Evolutionary conservation across 164 flowering plant species (phyloP).

Genomic region (Tetrastigma voinierianum): DNA sequence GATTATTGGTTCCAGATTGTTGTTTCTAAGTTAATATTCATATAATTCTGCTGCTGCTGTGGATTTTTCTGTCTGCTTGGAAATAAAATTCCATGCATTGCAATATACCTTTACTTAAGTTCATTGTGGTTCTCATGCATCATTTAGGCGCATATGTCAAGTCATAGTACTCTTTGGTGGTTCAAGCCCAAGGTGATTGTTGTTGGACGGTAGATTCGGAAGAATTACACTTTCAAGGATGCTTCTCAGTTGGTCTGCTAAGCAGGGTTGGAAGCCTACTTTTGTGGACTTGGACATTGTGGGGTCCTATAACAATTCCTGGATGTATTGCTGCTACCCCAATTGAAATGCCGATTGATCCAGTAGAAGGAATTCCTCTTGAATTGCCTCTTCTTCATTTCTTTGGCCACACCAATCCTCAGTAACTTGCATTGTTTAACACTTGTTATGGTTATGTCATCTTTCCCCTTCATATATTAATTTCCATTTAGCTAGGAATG

Average conservation of each 20-base stretch:
- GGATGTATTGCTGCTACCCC: constrained; percentile 92
- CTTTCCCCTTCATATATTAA: too few relatives aligned
- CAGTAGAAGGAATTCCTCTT: constrained; percentile 95
- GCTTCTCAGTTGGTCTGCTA: constrained; percentile 97
- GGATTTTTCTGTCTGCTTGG: too few relatives aligned
- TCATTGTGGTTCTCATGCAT: neutral
- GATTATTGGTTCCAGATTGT: too few relatives aligned
- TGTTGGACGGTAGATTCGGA: constrained; percentile 95
- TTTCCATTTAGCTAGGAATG: too few relatives aligned
- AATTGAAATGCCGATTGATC: constrained; percentile 91
- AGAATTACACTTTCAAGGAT: constrained; percentile 79
- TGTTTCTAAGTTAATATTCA: too few relatives aligned
- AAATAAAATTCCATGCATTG: too few relatives aligned
- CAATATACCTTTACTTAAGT: too few relatives aligned
- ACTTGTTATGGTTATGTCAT: too few relatives aligned
- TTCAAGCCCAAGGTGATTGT: constrained; percentile 92
- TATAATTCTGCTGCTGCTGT: too few relatives aligned
- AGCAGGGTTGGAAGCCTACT: constrained; percentile 96
- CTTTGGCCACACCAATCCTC: constrained; percentile 84
- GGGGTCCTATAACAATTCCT: constrained; percentile 86
- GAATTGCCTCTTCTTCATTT: constrained; percentile 93
- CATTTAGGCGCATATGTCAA: neutral
- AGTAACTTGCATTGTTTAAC: constrained; percentile 34
- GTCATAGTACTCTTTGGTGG: constrained; percentile 10
- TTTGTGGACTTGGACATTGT: constrained; percentile 83